Base-by-base conservation (phyloP, 2,329 filamentous ascomycete genomes). In the Colletotrichum falcatum region DNA sequence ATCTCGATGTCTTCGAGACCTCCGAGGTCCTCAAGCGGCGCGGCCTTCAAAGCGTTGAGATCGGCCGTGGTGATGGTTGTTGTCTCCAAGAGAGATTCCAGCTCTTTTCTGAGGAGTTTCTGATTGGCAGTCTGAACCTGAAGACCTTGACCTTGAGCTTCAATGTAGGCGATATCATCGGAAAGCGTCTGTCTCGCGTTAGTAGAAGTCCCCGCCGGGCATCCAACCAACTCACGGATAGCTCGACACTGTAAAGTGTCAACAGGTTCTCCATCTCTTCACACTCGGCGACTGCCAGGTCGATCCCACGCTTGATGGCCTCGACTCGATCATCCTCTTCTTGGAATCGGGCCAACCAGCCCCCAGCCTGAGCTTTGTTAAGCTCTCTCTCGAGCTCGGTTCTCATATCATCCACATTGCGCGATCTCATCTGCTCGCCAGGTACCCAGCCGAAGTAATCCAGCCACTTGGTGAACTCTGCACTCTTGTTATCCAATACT, bases 41-140 rank as follows among this genome's bases (percentile, higher is more conserved):
- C 91, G 56, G 89, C 84, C 74, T 89, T 89, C 28, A 99, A 85
- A 8, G 93, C 89, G 62, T 91, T 89, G 20, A 99, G 87, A 72
- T 95, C 91, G 49, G 89, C 84, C 0, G 88, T 84, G 5, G 94
- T 94, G 67, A 98, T 97, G 14, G 94, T 95, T 65, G 97, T 95
- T 0, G 94, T 98, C 74, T 95, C 91, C 30, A 99, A 87, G n/a
- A 98, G 85, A 42, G 91, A 92, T 78, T 97, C 91, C 1, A 99
- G 87, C 80, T 99, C 96, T 73, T 91, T 93, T 79, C 95, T 94
- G 56, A 99, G 87, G 35, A 97, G 87, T 79, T 97, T 97, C 79
- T 99, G 96, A 76, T 99, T 99, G 49, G 96, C 94, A 26, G 95
- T 95, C 81, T 98, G 96, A 8, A 99, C 95, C 77, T 99, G 96